These are phyloP conservation scores for Chlamydomonas sp. DNA, from an alignment of 139 green algal genomes.

Conservation along the genomic window DNA sequence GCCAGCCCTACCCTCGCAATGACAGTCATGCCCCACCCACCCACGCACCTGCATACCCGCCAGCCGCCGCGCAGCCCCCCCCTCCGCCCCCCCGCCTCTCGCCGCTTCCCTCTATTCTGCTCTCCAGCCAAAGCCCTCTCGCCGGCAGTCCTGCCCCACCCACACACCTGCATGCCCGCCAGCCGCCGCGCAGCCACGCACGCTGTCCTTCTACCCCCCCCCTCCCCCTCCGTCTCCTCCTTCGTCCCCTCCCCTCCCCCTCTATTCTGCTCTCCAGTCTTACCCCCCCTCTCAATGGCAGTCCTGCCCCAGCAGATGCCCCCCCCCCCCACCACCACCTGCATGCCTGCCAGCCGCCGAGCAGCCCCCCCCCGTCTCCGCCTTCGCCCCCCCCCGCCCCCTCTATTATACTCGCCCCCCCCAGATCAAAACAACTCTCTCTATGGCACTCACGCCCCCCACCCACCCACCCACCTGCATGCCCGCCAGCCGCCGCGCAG, in stretches of 20 bases:
- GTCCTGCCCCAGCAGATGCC: too few relatives aligned
- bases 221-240: too few relatives aligned
- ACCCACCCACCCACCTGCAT: slow-evolving; percentile 18
- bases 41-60: not conserved
- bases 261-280: too few relatives aligned
- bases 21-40: too few relatives aligned
- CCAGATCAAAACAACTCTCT: slow-evolving; percentile 3
- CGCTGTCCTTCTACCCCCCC: not conserved
- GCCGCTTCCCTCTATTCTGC: too few relatives aligned
- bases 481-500: slow-evolving; percentile 13
- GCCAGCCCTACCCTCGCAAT: too few relatives aligned
- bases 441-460: not conserved
- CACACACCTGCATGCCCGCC: slow-evolving; percentile 19
- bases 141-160: too few relatives aligned
- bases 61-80: not conserved
- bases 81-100: too few relatives aligned
- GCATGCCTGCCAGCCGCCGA: not conserved
- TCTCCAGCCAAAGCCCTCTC: too few relatives aligned
- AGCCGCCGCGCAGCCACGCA: slow-evolving; percentile 12
- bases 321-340: too few relatives aligned
- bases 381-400: not conserved
- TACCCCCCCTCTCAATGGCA: too few relatives aligned
- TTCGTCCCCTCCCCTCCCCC: too few relatives aligned
- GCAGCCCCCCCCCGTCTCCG: not conserved
- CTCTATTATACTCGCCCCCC: not conserved